Percentiles rank a stretch among this genome's conserved stretches.
Conservation (phyloP, 2,329 filamentous ascomycete species). For the Geosmithia putterillii region DNA sequence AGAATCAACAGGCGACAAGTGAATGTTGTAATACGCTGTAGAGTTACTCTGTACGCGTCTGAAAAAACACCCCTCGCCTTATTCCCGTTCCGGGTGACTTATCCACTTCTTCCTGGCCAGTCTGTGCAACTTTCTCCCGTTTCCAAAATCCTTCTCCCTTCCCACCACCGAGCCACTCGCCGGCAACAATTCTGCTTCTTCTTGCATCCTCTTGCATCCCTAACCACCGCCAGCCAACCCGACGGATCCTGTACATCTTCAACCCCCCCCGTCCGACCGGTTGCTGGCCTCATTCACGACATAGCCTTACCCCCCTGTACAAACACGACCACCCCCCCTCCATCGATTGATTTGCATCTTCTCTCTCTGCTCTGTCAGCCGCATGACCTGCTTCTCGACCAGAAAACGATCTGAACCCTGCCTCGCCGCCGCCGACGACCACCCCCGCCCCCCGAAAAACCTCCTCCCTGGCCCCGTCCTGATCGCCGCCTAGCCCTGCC, state of each 20-base stretch:
- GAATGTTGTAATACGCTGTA: too few species aligned
- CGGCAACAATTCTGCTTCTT: not conserved
- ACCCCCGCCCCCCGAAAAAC: not conserved
- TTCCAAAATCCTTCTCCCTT: slow-evolving; percentile 6
- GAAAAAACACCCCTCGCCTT: too few species aligned
- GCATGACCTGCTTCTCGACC: not conserved
- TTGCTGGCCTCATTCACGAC: not conserved
- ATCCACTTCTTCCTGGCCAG: slow-evolving; percentile 13
- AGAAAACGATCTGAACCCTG: too few species aligned
- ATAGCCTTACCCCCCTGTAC: not conserved
- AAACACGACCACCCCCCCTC: not conserved
- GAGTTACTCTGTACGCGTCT: too few species aligned
- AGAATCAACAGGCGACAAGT: too few species aligned
- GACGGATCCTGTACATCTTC: not conserved
- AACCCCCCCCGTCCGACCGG: not conserved
- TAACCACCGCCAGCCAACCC: not conserved
- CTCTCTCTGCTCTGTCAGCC: not conserved
- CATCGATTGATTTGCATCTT: not conserved
- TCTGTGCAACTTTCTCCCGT: slow-evolving; percentile 3
- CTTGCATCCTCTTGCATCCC: not conserved
- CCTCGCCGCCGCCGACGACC: too few species aligned
- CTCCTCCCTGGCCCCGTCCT: too few species aligned
- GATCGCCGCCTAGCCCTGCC: not conserved
- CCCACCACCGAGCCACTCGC: slow-evolving; percentile 3
- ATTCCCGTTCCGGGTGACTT: slow-evolving; percentile 4